These are phyloP conservation scores for Larix kaempferi DNA, from an alignment of 75 land plant genomes.

Conservation along the genomic window DNA sequence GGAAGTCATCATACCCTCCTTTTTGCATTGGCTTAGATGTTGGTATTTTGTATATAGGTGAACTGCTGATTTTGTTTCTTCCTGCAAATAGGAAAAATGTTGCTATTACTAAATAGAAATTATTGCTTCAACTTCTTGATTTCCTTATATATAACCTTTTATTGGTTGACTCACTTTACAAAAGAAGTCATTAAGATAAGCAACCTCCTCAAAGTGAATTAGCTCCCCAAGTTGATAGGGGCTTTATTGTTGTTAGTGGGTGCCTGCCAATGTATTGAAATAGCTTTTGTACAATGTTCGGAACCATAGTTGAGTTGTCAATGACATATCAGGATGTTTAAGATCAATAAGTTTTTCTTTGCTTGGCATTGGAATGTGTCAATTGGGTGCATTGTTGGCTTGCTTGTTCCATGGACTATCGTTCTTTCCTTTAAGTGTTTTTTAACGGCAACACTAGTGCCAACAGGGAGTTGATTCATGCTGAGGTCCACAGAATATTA, in stretches of 20 bases:
- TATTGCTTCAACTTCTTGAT: not conserved
- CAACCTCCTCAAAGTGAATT: not conserved
- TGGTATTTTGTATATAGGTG: conserved; percentile 45
- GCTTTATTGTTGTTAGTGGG: not conserved
- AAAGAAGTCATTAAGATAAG: not conserved
- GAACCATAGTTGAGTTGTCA: too few relatives aligned
- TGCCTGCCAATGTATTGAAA: not conserved
- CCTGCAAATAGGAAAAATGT: not conserved
- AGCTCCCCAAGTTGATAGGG: not conserved
- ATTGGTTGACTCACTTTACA: not conserved
- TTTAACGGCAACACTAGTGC: not conserved
- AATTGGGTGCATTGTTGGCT: not conserved
- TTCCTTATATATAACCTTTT: not conserved
- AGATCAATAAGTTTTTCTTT: not conserved
- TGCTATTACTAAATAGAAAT: not conserved
- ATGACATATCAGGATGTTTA: too few relatives aligned
- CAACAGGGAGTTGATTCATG: too few relatives aligned
- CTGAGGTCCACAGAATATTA: too few relatives aligned
- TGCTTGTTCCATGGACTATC: not conserved
- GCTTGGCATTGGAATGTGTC: not conserved
- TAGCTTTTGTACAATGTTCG: not conserved
- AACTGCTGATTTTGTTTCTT: conserved; percentile 42
- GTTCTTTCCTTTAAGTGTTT: not conserved
- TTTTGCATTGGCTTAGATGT: conserved; percentile 23
- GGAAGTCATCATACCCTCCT: conserved; percentile 43